Evolutionary conservation across 2,329 filamentous ascomycete genomes (phyloP), one percentile per base, ranked within the genome.

Genomic region (Xylariaceae sp.): DNA sequence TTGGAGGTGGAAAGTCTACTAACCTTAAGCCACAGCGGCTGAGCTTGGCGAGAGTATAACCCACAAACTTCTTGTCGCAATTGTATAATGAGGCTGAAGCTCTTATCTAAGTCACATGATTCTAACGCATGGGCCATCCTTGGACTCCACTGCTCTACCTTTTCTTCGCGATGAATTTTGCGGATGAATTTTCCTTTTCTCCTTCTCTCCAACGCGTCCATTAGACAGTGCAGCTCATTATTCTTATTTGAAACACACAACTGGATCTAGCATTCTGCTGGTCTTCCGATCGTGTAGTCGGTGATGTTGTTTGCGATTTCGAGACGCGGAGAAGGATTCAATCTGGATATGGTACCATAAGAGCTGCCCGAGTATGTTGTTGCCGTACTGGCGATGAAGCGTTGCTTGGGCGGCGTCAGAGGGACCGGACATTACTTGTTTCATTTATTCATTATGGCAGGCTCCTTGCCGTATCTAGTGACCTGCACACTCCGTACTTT

Each of bases 361-460:
- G 85, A 88, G 79, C 85, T 87, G 85, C 83, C 84, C 81, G 80
- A 76, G 84, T 81, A 81, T 75, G 78, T 69, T 70, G 51, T 70
- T 72, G 70, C 59, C 62, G 54, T 73, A 72, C 63, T 69, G 67
- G 62, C 53, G 67, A 68, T 58, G 57, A 60, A 44, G 46, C 57
- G 77, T 90, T 88, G 84, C 83, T 82, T 81, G 82, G 87, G 85
- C 87, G 84, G 89, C 85, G 88, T 92, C 89, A 92, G 88, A 92
- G 84, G 87, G 76, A 82, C 81, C 85, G 77, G 67, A 92, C 88
- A 92, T 84, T 55, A 39, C 46, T 53, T 35, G 16, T 43, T 40
- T 21, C 21, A 21, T 27, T 35, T 18, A 39, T 45, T 54, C n/a
- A n/a, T n/a, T n/a, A n/a, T n/a, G n/a, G n/a, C n/a, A n/a, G n/a